phyloP scores from a whole-genome alignment of 208 protist species.

The Leishmania aethiopica region DNA sequence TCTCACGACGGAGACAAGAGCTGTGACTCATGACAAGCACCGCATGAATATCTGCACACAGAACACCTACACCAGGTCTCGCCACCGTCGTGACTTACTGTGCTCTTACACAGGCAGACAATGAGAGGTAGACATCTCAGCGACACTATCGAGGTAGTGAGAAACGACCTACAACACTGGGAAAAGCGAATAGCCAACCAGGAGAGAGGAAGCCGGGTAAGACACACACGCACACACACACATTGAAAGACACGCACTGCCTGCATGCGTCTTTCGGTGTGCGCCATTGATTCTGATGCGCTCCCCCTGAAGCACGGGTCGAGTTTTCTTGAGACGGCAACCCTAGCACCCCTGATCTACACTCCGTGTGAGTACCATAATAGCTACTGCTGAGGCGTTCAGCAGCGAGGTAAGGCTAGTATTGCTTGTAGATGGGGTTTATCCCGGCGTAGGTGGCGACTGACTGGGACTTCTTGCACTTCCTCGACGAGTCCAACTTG shows the following conservation, averaged over 20 bases:
- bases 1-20: background rate
- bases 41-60: background rate
- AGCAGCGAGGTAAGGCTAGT: conserved; percentile 19
- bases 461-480: conserved; percentile 21
- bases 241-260: background rate
- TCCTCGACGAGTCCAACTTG: conserved; percentile 18
- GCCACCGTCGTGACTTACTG: background rate
- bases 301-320: background rate
- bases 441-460: conserved; percentile 21
- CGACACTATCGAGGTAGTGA: background rate
- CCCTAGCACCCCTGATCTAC: background rate
- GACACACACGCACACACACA: background rate
- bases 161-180: background rate
- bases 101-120: background rate
- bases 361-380: background rate
- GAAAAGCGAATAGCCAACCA: background rate
- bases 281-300: background rate
- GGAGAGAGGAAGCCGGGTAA: background rate
- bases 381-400: background rate
- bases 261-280: background rate
- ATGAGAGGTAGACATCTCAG: background rate
- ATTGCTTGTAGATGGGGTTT: conserved; percentile 53
- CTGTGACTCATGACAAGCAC: too few relatives aligned
- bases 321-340: background rate
- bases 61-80: background rate